A percentile compares a stretch with the other conserved stretches of the same genome.
phyloP scores from a whole-genome alignment of 2,329 filamentous ascomycete species.

The Ophiostoma tasmaniense region DNA sequence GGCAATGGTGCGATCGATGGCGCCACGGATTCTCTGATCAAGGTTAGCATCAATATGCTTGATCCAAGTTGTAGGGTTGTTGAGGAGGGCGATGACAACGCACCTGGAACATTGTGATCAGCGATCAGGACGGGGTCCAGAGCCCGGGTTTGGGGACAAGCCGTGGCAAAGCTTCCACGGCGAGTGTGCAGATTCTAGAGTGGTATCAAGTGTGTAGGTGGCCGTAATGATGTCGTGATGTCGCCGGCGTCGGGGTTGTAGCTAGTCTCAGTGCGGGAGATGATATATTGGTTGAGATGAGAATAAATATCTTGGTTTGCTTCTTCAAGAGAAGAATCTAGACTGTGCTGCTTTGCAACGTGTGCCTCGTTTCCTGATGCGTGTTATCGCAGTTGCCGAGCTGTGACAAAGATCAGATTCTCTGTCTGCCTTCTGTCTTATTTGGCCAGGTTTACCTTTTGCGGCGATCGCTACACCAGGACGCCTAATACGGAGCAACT shows the following conservation, averaged over 20 bases:
- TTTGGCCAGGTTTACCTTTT: conserved; percentile 15
- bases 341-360: background rate
- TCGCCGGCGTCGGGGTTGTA: background rate
- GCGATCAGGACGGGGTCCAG: conserved; percentile 1
- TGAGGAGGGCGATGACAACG: background rate
- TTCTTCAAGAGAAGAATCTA: background rate
- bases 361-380: background rate
- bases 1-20: conserved; percentile 78
- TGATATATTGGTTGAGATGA: background rate
- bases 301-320: background rate
- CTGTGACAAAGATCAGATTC: background rate
- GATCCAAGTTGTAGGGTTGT: background rate
- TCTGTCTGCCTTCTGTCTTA: background rate
- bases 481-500: conserved; percentile 1
- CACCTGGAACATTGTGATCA: conserved; percentile 5
- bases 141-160: background rate
- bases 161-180: background rate
- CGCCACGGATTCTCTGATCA: conserved; percentile 67
- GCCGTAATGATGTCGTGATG: background rate
- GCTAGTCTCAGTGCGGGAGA: background rate
- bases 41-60: background rate
- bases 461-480: conserved; percentile 8
- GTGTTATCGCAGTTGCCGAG: background rate
- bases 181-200: background rate
- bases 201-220: background rate